These are phyloP conservation scores for Xylaria sp. DNA, from an alignment of 2,329 filamentous ascomycete genomes.

Conservation along the genomic window DNA sequence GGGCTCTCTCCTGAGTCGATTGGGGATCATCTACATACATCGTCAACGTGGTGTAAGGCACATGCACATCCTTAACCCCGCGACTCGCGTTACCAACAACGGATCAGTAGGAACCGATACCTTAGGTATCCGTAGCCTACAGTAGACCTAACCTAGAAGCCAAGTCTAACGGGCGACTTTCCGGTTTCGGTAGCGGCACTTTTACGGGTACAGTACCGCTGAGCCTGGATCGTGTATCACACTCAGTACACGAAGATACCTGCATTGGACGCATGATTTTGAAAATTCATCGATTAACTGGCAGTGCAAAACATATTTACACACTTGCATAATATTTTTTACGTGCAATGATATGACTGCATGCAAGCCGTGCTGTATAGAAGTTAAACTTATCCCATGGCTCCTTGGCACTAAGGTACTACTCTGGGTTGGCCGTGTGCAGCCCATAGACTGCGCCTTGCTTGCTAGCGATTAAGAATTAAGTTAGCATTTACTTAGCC, in stretches of 20 bases:
- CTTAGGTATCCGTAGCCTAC: slow-evolving; percentile 11
- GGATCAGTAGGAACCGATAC: slow-evolving; percentile 1
- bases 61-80: slow-evolving; percentile 28
- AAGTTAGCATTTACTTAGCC: slow-evolving; percentile 13
- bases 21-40: slow-evolving; percentile 22
- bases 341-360: slow-evolving; percentile 20
- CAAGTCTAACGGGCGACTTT: slow-evolving; percentile 16
- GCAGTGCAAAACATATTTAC: slow-evolving; percentile 34
- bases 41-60: slow-evolving; percentile 24
- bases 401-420: background rate
- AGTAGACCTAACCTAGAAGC: slow-evolving; percentile 13
- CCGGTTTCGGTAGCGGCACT: slow-evolving; percentile 23
- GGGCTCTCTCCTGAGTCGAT: slow-evolving; percentile 29
- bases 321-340: slow-evolving; percentile 23
- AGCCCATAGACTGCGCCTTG: slow-evolving; percentile 34
- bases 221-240: background rate
- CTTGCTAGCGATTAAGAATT: slow-evolving; percentile 18
- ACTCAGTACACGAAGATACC: background rate
- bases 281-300: slow-evolving; percentile 21
- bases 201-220: background rate
- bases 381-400: slow-evolving; percentile 13
- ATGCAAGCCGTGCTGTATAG: slow-evolving; percentile 12
- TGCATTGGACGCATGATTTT: background rate
- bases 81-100: slow-evolving; percentile 31
- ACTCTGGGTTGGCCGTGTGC: slow-evolving; percentile 18